phyloP scores from a whole-genome alignment of 1,284 basidiomycete genomes.

The Irpex rosettiformis region DNA sequence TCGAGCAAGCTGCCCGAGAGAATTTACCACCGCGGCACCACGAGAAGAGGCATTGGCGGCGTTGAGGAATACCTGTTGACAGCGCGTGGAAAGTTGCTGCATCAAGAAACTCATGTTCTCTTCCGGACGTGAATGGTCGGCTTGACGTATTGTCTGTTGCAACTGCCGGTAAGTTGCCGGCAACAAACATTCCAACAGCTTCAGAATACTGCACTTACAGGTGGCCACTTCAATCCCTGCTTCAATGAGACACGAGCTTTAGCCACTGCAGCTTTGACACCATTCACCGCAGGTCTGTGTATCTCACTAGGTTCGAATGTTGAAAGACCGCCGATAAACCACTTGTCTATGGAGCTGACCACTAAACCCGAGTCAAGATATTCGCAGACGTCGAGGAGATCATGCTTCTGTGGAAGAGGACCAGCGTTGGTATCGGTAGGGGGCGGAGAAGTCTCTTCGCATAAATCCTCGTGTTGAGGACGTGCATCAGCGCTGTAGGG shows the following conservation, averaged over 20 bases:
- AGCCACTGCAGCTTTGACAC: constrained; percentile 6
- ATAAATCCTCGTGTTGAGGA: neutral
- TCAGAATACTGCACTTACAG: constrained; percentile 6
- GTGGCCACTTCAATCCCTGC: constrained; percentile 14
- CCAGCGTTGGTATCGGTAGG: constrained; percentile 29
- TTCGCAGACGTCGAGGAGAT: constrained; percentile 75
- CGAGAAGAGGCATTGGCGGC: constrained; percentile 52
- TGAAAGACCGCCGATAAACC: constrained; percentile 69
- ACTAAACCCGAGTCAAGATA: constrained; percentile 72
- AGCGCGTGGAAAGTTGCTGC: constrained; percentile 56
- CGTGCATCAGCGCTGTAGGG: neutral
- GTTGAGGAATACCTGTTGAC: constrained; percentile 57
- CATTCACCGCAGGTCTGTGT: constrained; percentile 33
- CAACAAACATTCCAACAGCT: neutral
- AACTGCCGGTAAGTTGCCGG: constrained; percentile 5
- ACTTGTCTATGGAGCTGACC: constrained; percentile 67
- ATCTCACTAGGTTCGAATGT: constrained; percentile 54
- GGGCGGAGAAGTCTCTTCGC: constrained; percentile 6
- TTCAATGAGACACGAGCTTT: neutral
- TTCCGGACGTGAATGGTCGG: constrained; percentile 55
- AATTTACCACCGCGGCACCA: constrained; percentile 23
- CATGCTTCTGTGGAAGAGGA: constrained; percentile 53
- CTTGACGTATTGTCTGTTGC: constrained; percentile 44
- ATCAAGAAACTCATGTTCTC: constrained; percentile 68
- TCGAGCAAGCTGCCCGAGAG: constrained; percentile 2